Percentiles rank a stretch among this genome's conserved stretches.
Conservation (phyloP, 768 basidiomycete genomes). For the Cystobasidium ongulense region DNA sequence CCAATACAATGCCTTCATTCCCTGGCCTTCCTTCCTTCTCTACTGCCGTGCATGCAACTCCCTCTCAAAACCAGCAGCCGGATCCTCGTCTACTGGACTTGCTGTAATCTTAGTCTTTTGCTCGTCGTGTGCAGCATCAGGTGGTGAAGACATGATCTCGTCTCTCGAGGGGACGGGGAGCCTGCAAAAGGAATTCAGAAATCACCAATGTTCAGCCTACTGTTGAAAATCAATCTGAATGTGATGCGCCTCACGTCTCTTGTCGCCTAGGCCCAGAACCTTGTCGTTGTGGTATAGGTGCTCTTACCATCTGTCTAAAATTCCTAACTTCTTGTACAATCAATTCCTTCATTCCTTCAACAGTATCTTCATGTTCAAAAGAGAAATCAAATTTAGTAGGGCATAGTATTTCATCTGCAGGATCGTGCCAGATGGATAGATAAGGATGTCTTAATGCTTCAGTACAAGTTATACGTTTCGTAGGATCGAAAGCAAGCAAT, state of each 20-base stretch:
- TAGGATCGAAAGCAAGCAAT: constrained; percentile 91
- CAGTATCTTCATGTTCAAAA: constrained; percentile 92
- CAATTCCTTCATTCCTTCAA: constrained; percentile 92
- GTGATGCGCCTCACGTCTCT: constrained; percentile 24
- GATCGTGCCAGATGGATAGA: constrained; percentile 76
- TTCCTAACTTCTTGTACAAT: constrained; percentile 85
- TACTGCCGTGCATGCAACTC: constrained; percentile 18
- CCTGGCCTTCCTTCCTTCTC: background rate
- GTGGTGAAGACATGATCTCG: background rate
- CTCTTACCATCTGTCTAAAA: constrained; percentile 72
- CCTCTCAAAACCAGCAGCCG: constrained; percentile 24
- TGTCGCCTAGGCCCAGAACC: constrained; percentile 26
- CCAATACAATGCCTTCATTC: too few relatives aligned
- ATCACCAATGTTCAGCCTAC: too few relatives aligned
- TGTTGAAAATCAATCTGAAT: too few relatives aligned
- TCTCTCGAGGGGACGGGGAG: constrained; percentile 31
- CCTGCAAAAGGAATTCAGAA: background rate
- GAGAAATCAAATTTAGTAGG: constrained; percentile 76
- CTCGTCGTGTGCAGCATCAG: constrained; percentile 1
- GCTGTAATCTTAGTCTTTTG: constrained; percentile 21
- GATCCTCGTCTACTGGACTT: constrained; percentile 29
- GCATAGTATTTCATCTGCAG: constrained; percentile 52
- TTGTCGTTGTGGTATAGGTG: constrained; percentile 13
- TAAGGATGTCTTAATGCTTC: constrained; percentile 93
- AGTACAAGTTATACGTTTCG: constrained; percentile 90